These are phyloP conservation scores for Hyphodiscus sp. DNA, from an alignment of 2,329 filamentous ascomycete genomes.

Conservation along the genomic window DNA sequence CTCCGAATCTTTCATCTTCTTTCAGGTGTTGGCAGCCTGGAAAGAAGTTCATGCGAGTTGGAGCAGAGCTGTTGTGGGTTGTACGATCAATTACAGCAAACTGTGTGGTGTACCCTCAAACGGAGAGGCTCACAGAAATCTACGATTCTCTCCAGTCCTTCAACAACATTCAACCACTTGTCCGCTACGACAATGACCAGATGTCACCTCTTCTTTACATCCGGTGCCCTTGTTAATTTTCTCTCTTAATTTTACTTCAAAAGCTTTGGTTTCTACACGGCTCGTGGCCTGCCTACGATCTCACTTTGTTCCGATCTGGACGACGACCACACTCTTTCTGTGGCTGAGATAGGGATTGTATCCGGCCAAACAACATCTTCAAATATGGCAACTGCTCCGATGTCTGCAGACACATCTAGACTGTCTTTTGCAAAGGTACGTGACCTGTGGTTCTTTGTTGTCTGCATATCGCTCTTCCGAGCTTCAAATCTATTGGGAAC, in stretches of 20 bases:
- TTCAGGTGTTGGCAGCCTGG: slow-evolving; percentile 1
- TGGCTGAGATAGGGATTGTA: slow-evolving; percentile 15
- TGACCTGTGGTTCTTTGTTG: slow-evolving; percentile 3
- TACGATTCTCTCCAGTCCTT: not conserved
- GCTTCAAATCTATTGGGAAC: not conserved
- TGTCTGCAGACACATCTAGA: slow-evolving; percentile 44
- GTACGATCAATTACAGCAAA: slow-evolving; percentile 3
- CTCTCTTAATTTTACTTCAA: slow-evolving; percentile 29
- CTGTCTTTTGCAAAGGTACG: slow-evolving; percentile 73
- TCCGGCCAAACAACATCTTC: slow-evolving; percentile 9
- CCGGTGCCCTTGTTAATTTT: slow-evolving; percentile 30
- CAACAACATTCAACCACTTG: slow-evolving; percentile 15
- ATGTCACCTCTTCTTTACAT: slow-evolving; percentile 30
- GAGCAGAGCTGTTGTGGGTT: slow-evolving; percentile 6
- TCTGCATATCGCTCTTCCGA: slow-evolving; percentile 7
- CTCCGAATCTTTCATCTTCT: not conserved
- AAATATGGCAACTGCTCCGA: slow-evolving; percentile 41
- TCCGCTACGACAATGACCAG: slow-evolving; percentile 32
- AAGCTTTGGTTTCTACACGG: slow-evolving; percentile 18
- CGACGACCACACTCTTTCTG: slow-evolving; percentile 27
- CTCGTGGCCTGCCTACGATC: slow-evolving; percentile 27
- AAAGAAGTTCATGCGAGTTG: slow-evolving; percentile 2
- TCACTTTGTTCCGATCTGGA: slow-evolving; percentile 27
- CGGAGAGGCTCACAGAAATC: slow-evolving; percentile 4
- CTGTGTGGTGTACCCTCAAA: slow-evolving; percentile 9